phyloP scores from a whole-genome alignment of 495 filamentous ascomycete genomes.

The Oleoguttula mirabilis region DNA sequence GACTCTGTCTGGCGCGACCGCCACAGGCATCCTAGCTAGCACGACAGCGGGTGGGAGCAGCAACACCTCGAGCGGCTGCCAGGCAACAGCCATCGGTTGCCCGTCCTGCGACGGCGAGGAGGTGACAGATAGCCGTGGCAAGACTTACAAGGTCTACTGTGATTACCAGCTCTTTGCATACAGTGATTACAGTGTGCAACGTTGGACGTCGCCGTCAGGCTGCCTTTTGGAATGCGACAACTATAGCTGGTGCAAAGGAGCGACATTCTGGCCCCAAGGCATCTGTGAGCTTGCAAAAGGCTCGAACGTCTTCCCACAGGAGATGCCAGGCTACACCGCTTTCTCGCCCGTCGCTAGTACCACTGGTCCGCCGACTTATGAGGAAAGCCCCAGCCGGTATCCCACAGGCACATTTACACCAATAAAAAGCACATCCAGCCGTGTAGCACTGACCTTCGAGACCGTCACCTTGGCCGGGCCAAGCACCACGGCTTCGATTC shows the following conservation, averaged over 20 bases:
- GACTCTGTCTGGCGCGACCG: too few relatives aligned
- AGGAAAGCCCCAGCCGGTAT: too few relatives aligned
- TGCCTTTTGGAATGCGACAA: slow-evolving; percentile 8
- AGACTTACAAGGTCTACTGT: slow-evolving; percentile 9
- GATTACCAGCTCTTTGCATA: slow-evolving; percentile 6
- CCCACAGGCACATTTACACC: too few relatives aligned
- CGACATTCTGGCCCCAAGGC: slow-evolving; percentile 5
- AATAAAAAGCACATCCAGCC: too few relatives aligned
- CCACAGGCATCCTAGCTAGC: too few relatives aligned
- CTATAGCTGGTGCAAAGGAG: slow-evolving; percentile 7
- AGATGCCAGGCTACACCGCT: slow-evolving; percentile 9
- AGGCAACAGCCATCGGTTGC: not conserved
- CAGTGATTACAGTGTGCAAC: slow-evolving; percentile 4
- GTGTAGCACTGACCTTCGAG: too few relatives aligned
- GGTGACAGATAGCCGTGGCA: not conserved
- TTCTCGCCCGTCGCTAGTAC: slow-evolving; percentile 6
- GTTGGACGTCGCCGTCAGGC: slow-evolving; percentile 3
- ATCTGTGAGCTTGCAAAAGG: slow-evolving; percentile 13
- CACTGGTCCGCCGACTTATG: not conserved
- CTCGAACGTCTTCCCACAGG: slow-evolving; percentile 4
- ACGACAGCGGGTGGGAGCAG: too few relatives aligned
- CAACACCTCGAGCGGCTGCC: too few relatives aligned
- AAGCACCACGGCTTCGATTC: too few relatives aligned
- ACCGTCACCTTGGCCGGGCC: too few relatives aligned
- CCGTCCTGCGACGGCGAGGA: slow-evolving; percentile 2